Percentiles rank a stretch among this genome's conserved stretches.
Conservation (phyloP, 2,329 filamentous ascomycete species). For the Sclerotinia spermophila region DNA sequence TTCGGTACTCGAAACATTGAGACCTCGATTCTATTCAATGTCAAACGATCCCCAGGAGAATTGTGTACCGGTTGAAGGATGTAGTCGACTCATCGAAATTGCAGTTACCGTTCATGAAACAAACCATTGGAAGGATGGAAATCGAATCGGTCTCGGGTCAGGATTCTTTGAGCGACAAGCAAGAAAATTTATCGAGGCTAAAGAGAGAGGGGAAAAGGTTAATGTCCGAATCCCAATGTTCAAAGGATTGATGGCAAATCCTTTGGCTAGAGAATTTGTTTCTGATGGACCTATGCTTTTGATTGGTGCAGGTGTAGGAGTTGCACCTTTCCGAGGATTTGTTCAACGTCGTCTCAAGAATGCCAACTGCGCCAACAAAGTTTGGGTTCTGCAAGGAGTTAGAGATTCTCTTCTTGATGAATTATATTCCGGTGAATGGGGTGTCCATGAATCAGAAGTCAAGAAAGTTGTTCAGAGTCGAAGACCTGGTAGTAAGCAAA, state of each 20-base stretch:
- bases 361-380: slow-evolving; percentile 95
- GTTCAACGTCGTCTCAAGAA: slow-evolving; percentile 91
- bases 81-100: slow-evolving; percentile 83
- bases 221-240: slow-evolving; percentile 91
- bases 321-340: slow-evolving; percentile 96
- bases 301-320: slow-evolving; percentile 92
- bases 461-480: slow-evolving; percentile 78
- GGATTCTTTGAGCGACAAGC: slow-evolving; percentile 91
- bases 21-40: slow-evolving; percentile 98
- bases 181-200: slow-evolving; percentile 63
- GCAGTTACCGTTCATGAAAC: slow-evolving; percentile 95
- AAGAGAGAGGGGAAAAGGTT: slow-evolving; percentile 54
- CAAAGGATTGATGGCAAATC: slow-evolving; percentile 96
- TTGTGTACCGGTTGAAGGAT: slow-evolving; percentile 39
- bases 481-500: slow-evolving; percentile 48
- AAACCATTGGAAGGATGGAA: slow-evolving; percentile 68
- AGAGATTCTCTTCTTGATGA: slow-evolving; percentile 94
- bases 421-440: slow-evolving; percentile 94
- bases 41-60: slow-evolving; percentile 87
- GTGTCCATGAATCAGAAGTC: slow-evolving; percentile 82
- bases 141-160: slow-evolving; percentile 80
- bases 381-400: slow-evolving; percentile 92
- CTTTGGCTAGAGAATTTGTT: slow-evolving; percentile 85
- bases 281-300: slow-evolving; percentile 96
- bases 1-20: slow-evolving; percentile 77